phyloP scores from a whole-genome alignment of 148 eudicot species.

The Rhododendron vialii region DNA sequence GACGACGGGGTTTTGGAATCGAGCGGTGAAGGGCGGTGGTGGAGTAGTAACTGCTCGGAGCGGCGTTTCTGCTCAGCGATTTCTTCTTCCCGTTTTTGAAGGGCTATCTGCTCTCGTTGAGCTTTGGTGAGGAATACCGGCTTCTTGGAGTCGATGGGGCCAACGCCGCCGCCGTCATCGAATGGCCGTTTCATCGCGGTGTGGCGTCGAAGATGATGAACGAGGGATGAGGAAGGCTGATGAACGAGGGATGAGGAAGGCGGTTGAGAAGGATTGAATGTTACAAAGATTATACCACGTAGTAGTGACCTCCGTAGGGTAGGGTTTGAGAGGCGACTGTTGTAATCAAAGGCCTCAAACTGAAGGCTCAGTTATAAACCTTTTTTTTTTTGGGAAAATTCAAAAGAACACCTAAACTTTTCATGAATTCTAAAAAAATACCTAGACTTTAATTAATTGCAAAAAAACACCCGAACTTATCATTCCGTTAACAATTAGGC shows the following conservation, averaged over 20 bases:
- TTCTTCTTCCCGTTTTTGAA: conserved; percentile 39
- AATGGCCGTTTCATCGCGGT: background rate
- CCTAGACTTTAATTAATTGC: no score
- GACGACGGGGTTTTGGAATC: conserved; percentile 3
- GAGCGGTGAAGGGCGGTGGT: conserved; percentile 12
- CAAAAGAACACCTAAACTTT: no score
- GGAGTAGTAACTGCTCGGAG: conserved; percentile 27
- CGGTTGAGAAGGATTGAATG: no score
- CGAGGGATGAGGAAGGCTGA: background rate
- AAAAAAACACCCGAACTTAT: no score
- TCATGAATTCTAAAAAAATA: no score
- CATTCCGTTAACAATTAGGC: no score
- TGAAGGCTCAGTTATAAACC: no score
- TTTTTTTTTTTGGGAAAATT: no score
- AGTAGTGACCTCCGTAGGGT: no score
- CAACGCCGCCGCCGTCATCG: conserved; percentile 23
- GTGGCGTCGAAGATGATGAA: background rate
- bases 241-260: background rate
- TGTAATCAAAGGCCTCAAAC: no score
- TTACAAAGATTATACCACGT: no score
- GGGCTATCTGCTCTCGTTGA: conserved; percentile 45
- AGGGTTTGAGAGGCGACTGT: no score
- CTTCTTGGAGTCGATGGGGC: conserved; percentile 17
- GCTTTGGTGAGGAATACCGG: conserved; percentile 56
- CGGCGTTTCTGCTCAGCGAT: conserved; percentile 33